These are phyloP conservation scores for Backusella circina DNA, from an alignment of 192 early-diverging fungal species.

Conservation along the genomic window DNA sequence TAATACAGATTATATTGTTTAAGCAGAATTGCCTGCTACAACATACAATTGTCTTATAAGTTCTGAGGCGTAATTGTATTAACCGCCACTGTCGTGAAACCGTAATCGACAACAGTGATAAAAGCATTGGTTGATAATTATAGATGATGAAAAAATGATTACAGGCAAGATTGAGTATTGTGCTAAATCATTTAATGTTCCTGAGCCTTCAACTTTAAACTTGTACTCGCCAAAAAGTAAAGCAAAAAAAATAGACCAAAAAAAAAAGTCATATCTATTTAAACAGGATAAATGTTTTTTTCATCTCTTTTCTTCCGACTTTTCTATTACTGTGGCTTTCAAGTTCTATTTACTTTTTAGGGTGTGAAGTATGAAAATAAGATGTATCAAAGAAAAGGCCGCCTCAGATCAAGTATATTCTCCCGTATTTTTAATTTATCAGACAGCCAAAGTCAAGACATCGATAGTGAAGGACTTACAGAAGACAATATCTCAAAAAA, in stretches of 20 bases:
- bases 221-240: background rate
- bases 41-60: background rate
- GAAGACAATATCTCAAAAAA: background rate
- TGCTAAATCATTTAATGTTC: background rate
- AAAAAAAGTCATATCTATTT: background rate
- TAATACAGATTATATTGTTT: background rate
- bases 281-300: background rate
- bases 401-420: background rate
- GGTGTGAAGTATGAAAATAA: background rate
- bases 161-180: background rate
- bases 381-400: background rate
- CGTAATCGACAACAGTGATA: background rate
- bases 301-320: background rate
- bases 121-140: slow-evolving; percentile 3
- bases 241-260: background rate
- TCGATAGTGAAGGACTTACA: background rate
- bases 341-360: background rate
- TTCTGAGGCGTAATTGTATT: background rate
- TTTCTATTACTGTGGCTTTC: slow-evolving; percentile 1
- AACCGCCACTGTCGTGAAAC: background rate
- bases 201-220: background rate
- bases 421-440: background rate
- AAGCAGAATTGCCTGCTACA: background rate
- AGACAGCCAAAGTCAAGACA: background rate
- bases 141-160: background rate